Conservation (phyloP, 768 basidiomycete species). For the Rhodocollybia butyracea region DNA sequence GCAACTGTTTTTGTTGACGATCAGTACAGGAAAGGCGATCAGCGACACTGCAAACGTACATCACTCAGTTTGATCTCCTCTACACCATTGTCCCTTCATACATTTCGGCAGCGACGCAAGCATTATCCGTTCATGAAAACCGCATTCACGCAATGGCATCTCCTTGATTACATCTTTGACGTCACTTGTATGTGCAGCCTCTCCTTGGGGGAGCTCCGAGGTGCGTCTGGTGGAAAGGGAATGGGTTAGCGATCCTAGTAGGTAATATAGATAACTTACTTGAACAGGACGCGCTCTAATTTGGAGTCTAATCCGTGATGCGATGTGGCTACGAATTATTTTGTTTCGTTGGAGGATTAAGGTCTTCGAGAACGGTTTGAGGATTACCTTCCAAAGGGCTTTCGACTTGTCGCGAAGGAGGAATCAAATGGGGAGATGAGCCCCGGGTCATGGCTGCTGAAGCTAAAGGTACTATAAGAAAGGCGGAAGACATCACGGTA, state of each 20-base stretch:
- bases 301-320: too few relatives aligned
- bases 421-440: too few relatives aligned
- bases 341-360: too few relatives aligned
- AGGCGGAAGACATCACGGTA: too few relatives aligned
- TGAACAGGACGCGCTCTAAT: too few relatives aligned
- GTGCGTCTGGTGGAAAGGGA: constrained; percentile 51
- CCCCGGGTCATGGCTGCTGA: too few relatives aligned
- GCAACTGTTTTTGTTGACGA: constrained; percentile 42
- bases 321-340: too few relatives aligned
- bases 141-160: constrained; percentile 83
- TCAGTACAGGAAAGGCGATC: not conserved
- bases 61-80: constrained; percentile 87
- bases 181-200: constrained; percentile 65
- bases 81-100: constrained; percentile 76
- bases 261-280: too few relatives aligned
- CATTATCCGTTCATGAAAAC: constrained; percentile 87
- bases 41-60: constrained; percentile 40
- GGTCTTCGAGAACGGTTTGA: too few relatives aligned
- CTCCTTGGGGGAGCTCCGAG: constrained; percentile 61
- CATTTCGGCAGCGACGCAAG: constrained; percentile 81
- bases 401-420: too few relatives aligned
- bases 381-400: too few relatives aligned
- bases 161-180: constrained; percentile 76
- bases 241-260: not conserved
- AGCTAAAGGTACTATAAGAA: too few relatives aligned